Conservation (phyloP, 306 rosid genomes). For the Casuarina cunninghamiana region DNA sequence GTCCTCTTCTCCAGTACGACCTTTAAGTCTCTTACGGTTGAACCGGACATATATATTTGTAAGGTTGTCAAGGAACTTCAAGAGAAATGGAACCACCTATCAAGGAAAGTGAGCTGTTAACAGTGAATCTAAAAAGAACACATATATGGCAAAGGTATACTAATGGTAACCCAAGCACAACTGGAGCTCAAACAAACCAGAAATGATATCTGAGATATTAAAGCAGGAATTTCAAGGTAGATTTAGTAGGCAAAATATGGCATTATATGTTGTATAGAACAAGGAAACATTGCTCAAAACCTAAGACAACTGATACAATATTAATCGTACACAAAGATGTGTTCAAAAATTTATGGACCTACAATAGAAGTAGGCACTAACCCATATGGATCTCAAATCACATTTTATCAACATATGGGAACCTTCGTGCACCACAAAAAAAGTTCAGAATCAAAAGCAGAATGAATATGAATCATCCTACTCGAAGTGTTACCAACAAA, state of each 20-base stretch:
- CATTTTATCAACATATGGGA: background rate
- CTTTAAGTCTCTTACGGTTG: slow-evolving; percentile 98
- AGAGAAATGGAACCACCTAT: slow-evolving; percentile 94
- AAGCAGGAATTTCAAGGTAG: no score
- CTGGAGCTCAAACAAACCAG: no score
- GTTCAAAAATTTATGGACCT: background rate
- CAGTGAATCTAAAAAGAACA: slow-evolving; percentile 15
- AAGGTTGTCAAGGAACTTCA: slow-evolving; percentile 92
- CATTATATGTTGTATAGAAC: background rate
- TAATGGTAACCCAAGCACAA: background rate
- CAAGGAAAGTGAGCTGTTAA: slow-evolving; percentile 18
- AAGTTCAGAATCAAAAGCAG: background rate
- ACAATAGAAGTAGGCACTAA: background rate
- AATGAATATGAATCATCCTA: background rate
- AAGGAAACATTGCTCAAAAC: background rate
- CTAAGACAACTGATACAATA: no score
- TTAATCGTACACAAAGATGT: no score
- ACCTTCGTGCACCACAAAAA: background rate
- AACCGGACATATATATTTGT: slow-evolving; percentile 92
- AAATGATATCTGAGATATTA: no score
- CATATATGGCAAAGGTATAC: background rate
- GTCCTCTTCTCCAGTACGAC: slow-evolving; percentile 95
- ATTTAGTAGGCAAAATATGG: no score
- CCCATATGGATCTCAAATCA: background rate
- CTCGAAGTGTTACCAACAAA: background rate